Percentiles rank a stretch among this genome's conserved stretches.
These are phyloP conservation scores for Favolaschia claudopus DNA, from an alignment of 768 basidiomycete genomes.

Conservation along the genomic window DNA sequence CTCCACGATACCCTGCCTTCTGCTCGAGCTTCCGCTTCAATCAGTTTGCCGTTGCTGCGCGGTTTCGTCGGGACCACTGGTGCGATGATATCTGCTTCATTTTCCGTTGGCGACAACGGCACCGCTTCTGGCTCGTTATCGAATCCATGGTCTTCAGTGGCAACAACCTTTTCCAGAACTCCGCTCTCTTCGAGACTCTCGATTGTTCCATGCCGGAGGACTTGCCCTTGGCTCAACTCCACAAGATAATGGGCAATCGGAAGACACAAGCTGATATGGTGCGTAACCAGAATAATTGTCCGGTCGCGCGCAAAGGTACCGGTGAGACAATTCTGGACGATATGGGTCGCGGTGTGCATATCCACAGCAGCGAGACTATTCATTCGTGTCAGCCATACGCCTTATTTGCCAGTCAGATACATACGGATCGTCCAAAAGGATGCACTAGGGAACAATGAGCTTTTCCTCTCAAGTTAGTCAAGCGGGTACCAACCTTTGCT, in stretches of 20 bases:
- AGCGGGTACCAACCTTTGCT: constrained; percentile 55
- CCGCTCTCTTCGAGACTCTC: constrained; percentile 53
- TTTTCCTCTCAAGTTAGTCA: neutral
- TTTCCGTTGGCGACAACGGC: constrained; percentile 28
- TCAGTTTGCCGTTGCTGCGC: constrained; percentile 54
- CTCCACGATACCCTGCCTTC: constrained; percentile 66
- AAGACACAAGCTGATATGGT: constrained; percentile 78
- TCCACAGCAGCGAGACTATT: constrained; percentile 72
- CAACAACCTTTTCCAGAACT: constrained; percentile 53
- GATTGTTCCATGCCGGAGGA: constrained; percentile 59
- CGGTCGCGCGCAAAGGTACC: constrained; percentile 68
- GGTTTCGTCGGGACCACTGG: neutral
- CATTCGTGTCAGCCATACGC: constrained; percentile 21
- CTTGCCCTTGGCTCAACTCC: constrained; percentile 58
- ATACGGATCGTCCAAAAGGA: constrained; percentile 78
- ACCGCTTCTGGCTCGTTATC: constrained; percentile 29
- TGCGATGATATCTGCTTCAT: constrained; percentile 42
- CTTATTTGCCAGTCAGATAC: constrained; percentile 35
- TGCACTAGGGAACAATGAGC: constrained; percentile 43
- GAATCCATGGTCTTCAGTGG: constrained; percentile 52
- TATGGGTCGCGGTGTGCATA: constrained; percentile 78
- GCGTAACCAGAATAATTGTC: constrained; percentile 85
- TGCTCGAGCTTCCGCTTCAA: constrained; percentile 70
- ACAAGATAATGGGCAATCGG: constrained; percentile 74
- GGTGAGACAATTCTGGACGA: constrained; percentile 69